Base-by-base conservation (phyloP, 305 asterid species). In the Fraxinus greggii region DNA sequence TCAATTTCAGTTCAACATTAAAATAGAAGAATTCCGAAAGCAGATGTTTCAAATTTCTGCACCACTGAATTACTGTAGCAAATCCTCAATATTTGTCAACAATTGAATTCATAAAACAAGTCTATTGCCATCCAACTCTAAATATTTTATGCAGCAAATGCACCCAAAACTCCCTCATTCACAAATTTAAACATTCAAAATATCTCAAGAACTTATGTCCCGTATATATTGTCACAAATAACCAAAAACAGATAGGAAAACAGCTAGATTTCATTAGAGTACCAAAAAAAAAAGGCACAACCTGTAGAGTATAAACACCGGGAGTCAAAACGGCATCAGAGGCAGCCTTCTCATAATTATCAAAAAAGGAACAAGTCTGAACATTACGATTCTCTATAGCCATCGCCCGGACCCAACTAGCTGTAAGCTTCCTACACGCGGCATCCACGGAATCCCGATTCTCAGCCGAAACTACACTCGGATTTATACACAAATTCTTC, bases 281-380 rank as follows among this genome's bases (percentile, higher is more conserved):
- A n/a, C n/a, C 8, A 38, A 45, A 12, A 45, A 17, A 17, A 48
- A 54, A 76, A 76, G 36, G 36, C 17, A 6, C 54, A 82, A 93
- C 99, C 98, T 96, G 99, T 91, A 94, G 80, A 5, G 99, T 94
- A 84, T 96, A 96, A 75, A 96, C 98, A 48, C 99, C 99, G 17
- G 98, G 93, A 76, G 98, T 98, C 88, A 96, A 86, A 85, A 94
- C 88, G 10, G 95, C 94, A 82, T 92, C 97, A 17, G 96, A 90
- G 26, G 93, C 92, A 80, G 93, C 94, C 89, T 85, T 87, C 83
- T 96, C 98, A 70, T 91, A 92, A 80, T 92, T 84, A 91, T 96
- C 99, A 59, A 86, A 96, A 80, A 92, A 96, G 17, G 86, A 83
- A 83, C 98, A 96, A 12, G 95, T 91, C 7, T 90, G 95, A 35